Evolutionary conservation across 2,329 filamentous ascomycete species (phyloP).

Genomic region (Trichoderma atrobrunneum): DNA sequence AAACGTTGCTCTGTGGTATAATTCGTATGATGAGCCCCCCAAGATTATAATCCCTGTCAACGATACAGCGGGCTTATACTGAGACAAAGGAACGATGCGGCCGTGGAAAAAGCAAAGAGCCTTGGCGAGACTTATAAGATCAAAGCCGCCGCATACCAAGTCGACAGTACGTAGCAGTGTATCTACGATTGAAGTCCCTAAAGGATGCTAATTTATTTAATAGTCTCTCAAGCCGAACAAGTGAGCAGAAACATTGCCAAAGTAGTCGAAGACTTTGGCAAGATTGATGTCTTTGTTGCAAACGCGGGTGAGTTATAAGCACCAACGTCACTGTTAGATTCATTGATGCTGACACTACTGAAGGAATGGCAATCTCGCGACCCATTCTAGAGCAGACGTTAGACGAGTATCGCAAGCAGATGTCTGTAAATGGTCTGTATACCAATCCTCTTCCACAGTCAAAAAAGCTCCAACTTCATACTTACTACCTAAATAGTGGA

Average conservation of each 20-base stretch:
- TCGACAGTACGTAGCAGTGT: not conserved
- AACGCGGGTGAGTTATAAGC: not conserved
- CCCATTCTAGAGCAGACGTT: slow-evolving; percentile 4
- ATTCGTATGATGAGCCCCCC: not conserved
- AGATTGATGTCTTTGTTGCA: slow-evolving; percentile 7
- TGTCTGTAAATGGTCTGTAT: slow-evolving; percentile 8
- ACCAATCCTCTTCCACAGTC: not conserved
- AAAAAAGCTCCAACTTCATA: not conserved
- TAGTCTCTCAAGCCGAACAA: not conserved
- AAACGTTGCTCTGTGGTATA: slow-evolving; percentile 9
- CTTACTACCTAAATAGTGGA: not conserved
- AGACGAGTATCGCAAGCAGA: slow-evolving; percentile 4
- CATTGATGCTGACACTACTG: not conserved
- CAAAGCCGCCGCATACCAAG: not conserved
- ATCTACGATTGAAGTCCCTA: too few species aligned
- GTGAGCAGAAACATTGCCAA: not conserved
- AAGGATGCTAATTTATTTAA: not conserved
- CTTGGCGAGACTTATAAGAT: not conserved
- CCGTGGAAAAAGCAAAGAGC: not conserved
- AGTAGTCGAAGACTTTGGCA: slow-evolving; percentile 5
- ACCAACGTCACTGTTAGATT: too few species aligned
- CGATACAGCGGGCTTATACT: not conserved
- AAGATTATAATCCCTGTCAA: too few species aligned
- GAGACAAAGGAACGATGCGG: not conserved
- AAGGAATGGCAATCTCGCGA: not conserved